Base-by-base conservation (phyloP, 176 grass and related monocot genomes). In the Raddia distichophylla region DNA sequence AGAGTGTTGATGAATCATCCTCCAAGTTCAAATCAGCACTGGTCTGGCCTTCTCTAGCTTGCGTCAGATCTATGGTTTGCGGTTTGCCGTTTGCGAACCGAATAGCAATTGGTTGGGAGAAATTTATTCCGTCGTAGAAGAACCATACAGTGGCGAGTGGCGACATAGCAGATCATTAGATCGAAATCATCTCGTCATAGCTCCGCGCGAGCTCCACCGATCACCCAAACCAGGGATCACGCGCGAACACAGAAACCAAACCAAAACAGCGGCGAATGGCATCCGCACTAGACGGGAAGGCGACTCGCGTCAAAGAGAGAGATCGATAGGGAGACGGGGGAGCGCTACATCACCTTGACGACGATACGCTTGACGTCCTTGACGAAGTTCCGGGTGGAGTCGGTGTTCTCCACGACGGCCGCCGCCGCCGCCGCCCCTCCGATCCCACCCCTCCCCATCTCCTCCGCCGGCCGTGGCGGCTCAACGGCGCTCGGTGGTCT, bases 341-440 rank as follows among this genome's bases (percentile, higher is more conserved):
- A 10, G 4, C 67, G 4, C 1, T 1, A 15, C 16, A 32, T 63
- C 32, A 99, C 97, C 87, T 99, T 99, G 48, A 99, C 79, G 74
- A 99, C 32, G 71, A 99, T 60, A 42, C 97, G 91, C 77, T 87
- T 92, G 12, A 99, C 97, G 60, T 90, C 85, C 56, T 62, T 91
- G 46, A 95, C 69, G 85, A 99, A 99, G 50, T 8, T 42, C 32
- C 97, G 56, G 67, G 82, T 71, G 8, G 89, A 59, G 83, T 99
- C 93, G 87, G 85, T 89, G 67, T 84, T 80, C 70, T 88, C 88
- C 64, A 90, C 60, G 85, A n/a, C 76, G 34, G 64, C 81, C 51
- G 74, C 76, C 46, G 18, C 62, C 5, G 47, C 69, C 62, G 43
- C 82, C 8, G 43, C 82, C 7, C 50, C 69, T 19, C 83, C 83